Percentiles rank a stretch among this genome's conserved stretches.
phyloP scores from a whole-genome alignment of 2,329 filamentous ascomycete species.

The Botryotinia globosa region DNA sequence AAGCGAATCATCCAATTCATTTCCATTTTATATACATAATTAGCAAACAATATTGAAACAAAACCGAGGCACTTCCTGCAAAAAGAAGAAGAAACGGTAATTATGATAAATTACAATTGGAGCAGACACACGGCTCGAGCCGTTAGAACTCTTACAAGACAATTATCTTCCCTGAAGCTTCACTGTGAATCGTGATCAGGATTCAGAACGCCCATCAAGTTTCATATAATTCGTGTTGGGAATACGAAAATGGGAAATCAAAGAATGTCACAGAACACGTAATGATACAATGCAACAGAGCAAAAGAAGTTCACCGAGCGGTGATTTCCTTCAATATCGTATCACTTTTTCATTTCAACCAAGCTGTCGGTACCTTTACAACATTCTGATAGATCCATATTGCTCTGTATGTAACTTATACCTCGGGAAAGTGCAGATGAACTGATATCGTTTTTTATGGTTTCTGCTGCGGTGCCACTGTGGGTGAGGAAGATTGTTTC shows the following conservation, averaged over 20 bases:
- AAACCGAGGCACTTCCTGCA: not conserved
- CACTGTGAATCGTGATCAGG: not conserved
- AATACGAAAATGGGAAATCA: not conserved
- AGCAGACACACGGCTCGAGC: not conserved
- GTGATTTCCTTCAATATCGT: not conserved
- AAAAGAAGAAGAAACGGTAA: not conserved
- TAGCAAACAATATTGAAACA: not conserved
- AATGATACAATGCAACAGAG: constrained; percentile 4
- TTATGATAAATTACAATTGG: not conserved
- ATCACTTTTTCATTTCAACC: constrained; percentile 11
- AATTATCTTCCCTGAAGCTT: not conserved
- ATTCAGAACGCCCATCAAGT: not conserved
- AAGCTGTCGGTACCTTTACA: constrained; percentile 12
- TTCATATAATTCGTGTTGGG: not conserved
- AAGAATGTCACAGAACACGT: constrained; percentile 7
- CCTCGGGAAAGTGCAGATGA: constrained; percentile 14
- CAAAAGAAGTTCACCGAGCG: not conserved
- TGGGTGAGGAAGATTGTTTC: not conserved
- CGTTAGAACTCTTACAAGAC: not conserved
- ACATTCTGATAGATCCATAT: constrained; percentile 3
- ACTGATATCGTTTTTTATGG: not conserved
- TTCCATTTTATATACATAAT: not conserved
- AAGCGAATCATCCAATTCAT: constrained; percentile 1
- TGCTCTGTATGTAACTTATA: not conserved
- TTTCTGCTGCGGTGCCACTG: not conserved